Base-by-base conservation (phyloP, 495 filamentous ascomycete species). In the Bacidia rubella region DNA sequence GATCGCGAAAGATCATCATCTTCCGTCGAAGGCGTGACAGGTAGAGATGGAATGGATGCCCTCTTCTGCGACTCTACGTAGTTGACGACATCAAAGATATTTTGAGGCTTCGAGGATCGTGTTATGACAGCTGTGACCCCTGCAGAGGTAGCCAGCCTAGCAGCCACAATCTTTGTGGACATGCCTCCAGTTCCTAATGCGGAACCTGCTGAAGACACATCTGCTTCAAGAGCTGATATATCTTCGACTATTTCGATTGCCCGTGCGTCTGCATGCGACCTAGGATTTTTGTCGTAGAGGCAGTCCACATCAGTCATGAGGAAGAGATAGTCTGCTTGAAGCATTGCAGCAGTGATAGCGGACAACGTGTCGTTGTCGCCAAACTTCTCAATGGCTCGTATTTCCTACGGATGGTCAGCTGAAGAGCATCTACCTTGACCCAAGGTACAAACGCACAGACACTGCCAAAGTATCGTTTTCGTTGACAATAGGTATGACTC, bases 231-330 rank as follows among this genome's bases (percentile, higher is more conserved):
- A 19, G 78, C 74, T 0, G 75, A 71, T 41, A 97, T 94, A 61
- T 97, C 90, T 45, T 92, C 84, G 5, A 98, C 88, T 1, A 95
- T 84, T 58, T 94, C 86, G 57, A 98, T 95, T 0, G 92, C 79
- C 61, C 84, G 72, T 17, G 92, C 92, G 56, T 95, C 83, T 1
- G 86, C 80, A 57, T 94, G 69, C 9, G 76, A 84, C 17, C 92
- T 75, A 0, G 92, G 92, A 57, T 98, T 98, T 58, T 90, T 88
- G 62, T 93, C 88, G 65, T 97, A 98, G 15, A 98, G 73, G 61
- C 89, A 96, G 63, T 98, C 92, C 40, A 98, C 92, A 62, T 98
- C 92, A 10, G 92, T 98, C 92, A 98, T 98, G 41, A 98, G 73
- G 67, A 98, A 98, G 12, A 98, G 78, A 58, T 95, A 90, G 64